Evolutionary conservation across 2,329 filamentous ascomycete species (phyloP), one percentile per base, ranked within the genome.

Genomic region (Metarhizium rileyi): DNA sequence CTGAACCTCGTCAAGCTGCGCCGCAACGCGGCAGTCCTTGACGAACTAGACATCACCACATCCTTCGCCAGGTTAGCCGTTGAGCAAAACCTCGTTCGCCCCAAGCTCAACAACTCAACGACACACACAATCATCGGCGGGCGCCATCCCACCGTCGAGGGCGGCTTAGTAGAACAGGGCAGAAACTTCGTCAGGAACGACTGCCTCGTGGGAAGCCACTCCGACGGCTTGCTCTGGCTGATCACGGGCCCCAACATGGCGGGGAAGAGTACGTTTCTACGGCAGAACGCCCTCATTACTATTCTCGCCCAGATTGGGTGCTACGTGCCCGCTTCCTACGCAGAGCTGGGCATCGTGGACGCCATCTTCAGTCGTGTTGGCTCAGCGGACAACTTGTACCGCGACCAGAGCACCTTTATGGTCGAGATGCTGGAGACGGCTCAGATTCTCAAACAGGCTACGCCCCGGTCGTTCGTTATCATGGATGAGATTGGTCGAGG

Each of bases 371-470:
- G 86, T 62, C 87, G 93, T 63, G 86, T 94, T 22, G 93, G 93
- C 2, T 94, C 90, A 1, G 93, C 91, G 2, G 94, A 98, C 66
- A 91, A 95, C 63, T 75, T 98, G n/a, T 96, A 87, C 70, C 81
- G 83, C 46, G 87, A 95, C 70, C 90, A 97, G 66, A 95, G 89
- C 48, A 98, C 94, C 0, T 98, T 98, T 68, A 97, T 98, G 93
- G 89, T 97, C 1, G 93, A 98, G 70, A 98, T 98, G 93, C 77
- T 96, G 2, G 93, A 98, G 69, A 95, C 93, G 20, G 90, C 91
- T 2, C 78, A 86, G 25, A 98, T 98, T 48, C 76, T 98, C 47
- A 87, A 85, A 53, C 77, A 87, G 56, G 91, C 93, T 0, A 97
- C 91, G 1, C 70, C 82, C 1, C 78, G 84, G 23, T 93, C 86